These are phyloP conservation scores for Leccinum subrobustum DNA, from an alignment of 1,284 basidiomycete genomes.

Conservation along the genomic window DNA sequence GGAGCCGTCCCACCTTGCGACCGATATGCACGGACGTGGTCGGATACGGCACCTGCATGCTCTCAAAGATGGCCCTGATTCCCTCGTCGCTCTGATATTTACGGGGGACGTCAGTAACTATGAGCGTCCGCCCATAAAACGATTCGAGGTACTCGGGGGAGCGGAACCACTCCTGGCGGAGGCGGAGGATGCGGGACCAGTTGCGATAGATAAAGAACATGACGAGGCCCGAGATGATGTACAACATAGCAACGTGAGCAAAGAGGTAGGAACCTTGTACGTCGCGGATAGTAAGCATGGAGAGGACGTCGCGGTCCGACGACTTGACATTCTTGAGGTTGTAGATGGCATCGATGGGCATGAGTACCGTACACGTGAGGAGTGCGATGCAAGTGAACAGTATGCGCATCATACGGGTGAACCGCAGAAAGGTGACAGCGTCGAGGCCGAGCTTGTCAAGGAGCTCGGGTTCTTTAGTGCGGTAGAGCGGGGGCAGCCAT, in stretches of 20 bases:
- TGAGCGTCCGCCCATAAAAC: constrained; percentile 66
- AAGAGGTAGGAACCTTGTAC: constrained; percentile 58
- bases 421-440: constrained; percentile 90
- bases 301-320: constrained; percentile 40
- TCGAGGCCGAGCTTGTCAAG: constrained; percentile 92
- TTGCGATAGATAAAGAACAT: constrained; percentile 61
- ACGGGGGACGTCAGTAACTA: constrained; percentile 62
- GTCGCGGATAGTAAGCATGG: constrained; percentile 68
- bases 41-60: constrained; percentile 69
- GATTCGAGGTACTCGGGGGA: constrained; percentile 63
- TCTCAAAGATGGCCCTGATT: constrained; percentile 62
- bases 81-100: constrained; percentile 69
- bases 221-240: constrained; percentile 57
- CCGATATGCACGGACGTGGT: constrained; percentile 75
- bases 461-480: constrained; percentile 84
- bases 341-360: constrained; percentile 77
- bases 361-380: constrained; percentile 71
- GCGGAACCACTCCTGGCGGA: constrained; percentile 62
- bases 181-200: constrained; percentile 60
- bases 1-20: constrained; percentile 62
- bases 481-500: constrained; percentile 86
- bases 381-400: constrained; percentile 70
- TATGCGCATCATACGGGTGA: constrained; percentile 84
- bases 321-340: constrained; percentile 42
- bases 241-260: constrained; percentile 63